Evolutionary conservation across 768 basidiomycete species (phyloP).

Genomic region (Mycena albidolilacea): DNA sequence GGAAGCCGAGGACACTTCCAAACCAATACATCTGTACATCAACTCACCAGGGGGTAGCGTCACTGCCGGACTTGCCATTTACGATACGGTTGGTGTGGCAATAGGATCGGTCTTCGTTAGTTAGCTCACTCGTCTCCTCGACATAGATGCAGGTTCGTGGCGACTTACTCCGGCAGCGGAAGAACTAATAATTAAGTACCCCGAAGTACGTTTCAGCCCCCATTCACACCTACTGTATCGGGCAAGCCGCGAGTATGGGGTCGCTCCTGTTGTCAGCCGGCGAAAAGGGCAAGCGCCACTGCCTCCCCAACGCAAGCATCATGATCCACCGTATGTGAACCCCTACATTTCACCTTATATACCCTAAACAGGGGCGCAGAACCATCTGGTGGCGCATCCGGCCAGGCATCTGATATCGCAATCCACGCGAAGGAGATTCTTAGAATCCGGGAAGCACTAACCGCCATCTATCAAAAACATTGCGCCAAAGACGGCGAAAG

Average conservation of each 20-base stretch:
- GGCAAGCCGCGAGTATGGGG: conserved; percentile 97
- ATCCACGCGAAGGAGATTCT: conserved; percentile 98
- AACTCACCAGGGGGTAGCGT: conserved; percentile 98
- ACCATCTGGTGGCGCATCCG: conserved; percentile 95
- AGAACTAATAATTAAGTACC: conserved; percentile 42
- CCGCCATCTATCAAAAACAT: conserved; percentile 91
- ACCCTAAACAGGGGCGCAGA: conserved; percentile 64
- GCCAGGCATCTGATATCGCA: conserved; percentile 97
- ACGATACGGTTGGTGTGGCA: conserved; percentile 85
- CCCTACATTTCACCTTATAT: conserved; percentile 43
- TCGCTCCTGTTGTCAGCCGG: conserved; percentile 93
- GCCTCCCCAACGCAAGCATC: conserved; percentile 93
- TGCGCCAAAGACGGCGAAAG: conserved; percentile 80
- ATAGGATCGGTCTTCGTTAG: conserved; percentile 1
- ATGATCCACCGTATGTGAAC: conserved; percentile 93
- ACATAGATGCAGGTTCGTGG: conserved; percentile 70
- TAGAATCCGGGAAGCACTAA: conserved; percentile 86
- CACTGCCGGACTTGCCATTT: conserved; percentile 95
- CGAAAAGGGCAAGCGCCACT: conserved; percentile 91
- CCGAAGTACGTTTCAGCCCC: conserved; percentile 91
- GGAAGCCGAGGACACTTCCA: conserved; percentile 94
- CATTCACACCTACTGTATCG: conserved; percentile 97
- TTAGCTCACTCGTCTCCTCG: conserved; percentile 2
- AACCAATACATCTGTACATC: conserved; percentile 97
- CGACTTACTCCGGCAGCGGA: conserved; percentile 35